Percentiles rank a stretch among this genome's conserved stretches.
These are phyloP conservation scores for Dictyostelium firmibasis DNA, from an alignment of 78 protist genomes.

Conservation along the genomic window DNA sequence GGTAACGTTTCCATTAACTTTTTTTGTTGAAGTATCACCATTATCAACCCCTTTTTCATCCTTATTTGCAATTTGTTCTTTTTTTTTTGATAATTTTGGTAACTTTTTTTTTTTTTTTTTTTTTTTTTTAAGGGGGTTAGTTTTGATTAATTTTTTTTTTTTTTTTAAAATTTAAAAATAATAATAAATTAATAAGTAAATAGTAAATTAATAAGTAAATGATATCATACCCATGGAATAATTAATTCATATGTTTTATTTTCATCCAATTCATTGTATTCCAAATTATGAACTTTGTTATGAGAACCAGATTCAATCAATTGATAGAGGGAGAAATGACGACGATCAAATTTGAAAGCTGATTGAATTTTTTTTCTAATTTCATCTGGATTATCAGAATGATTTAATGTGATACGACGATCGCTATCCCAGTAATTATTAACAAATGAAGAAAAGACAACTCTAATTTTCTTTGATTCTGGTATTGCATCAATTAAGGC, in stretches of 20 bases:
- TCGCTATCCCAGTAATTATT: neutral
- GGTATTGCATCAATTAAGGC: neutral
- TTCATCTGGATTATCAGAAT: neutral
- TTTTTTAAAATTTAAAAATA: too few species aligned
- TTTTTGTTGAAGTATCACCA: neutral
- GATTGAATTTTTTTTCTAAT: neutral
- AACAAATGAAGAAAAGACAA: neutral
- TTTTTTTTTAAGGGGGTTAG: too few species aligned
- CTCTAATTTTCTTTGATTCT: neutral
- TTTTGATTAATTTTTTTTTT: too few species aligned
- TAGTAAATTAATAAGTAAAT: neutral
- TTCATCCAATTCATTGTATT: neutral
- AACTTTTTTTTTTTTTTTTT: neutral
- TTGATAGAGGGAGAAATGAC: constrained; percentile 8
- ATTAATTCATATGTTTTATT: neutral
- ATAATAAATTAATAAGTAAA: too few species aligned
- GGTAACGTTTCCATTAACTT: neutral
- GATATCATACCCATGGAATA: neutral
- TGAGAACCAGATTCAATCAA: neutral
- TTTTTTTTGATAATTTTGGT: neutral
- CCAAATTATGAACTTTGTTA: neutral
- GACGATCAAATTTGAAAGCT: constrained; percentile 26
- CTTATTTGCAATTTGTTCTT: neutral
- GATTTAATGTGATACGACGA: neutral
- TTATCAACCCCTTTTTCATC: neutral